These are phyloP conservation scores for Xylaria bambusicola DNA, from an alignment of 495 filamentous ascomycete species.

Conservation along the genomic window DNA sequence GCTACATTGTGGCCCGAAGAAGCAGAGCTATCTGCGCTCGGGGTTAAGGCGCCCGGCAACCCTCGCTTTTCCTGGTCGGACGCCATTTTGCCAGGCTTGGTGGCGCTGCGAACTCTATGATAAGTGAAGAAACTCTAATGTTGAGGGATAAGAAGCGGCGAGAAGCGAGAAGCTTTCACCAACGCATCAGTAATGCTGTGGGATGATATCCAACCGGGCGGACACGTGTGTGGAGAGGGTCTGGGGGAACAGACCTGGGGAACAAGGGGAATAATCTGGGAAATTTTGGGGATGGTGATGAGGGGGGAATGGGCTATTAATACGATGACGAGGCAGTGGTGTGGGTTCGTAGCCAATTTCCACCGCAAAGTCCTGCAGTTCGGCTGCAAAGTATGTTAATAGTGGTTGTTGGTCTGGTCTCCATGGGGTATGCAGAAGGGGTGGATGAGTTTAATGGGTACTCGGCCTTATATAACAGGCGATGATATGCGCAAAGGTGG, in stretches of 20 bases:
- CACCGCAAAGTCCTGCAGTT: background rate
- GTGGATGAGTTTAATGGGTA: slow-evolving; percentile 1
- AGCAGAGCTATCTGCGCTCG: slow-evolving; percentile 1
- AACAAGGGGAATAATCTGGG: slow-evolving; percentile 7
- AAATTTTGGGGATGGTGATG: slow-evolving; percentile 6
- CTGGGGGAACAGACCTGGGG: background rate
- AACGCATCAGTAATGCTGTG: slow-evolving; percentile 8
- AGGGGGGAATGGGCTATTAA: background rate
- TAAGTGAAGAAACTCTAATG: background rate
- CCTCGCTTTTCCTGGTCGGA: background rate
- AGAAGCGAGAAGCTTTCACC: background rate
- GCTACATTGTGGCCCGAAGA: background rate
- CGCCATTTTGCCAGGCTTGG: background rate
- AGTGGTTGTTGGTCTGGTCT: background rate
- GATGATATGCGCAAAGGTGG: slow-evolving; percentile 10
- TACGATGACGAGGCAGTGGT: background rate
- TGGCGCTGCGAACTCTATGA: background rate
- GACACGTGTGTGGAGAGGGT: background rate
- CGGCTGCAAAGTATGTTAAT: background rate
- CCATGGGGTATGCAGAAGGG: slow-evolving; percentile 10
- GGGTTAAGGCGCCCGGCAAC: background rate
- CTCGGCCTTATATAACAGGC: background rate
- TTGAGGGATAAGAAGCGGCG: background rate
- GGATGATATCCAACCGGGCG: slow-evolving; percentile 1
- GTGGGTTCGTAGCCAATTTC: background rate